Percentiles rank a stretch among this genome's conserved stretches.
Evolutionary conservation across 352 stramenopile genomes (phyloP).

Genomic region (Phytophthora pistaciae): DNA sequence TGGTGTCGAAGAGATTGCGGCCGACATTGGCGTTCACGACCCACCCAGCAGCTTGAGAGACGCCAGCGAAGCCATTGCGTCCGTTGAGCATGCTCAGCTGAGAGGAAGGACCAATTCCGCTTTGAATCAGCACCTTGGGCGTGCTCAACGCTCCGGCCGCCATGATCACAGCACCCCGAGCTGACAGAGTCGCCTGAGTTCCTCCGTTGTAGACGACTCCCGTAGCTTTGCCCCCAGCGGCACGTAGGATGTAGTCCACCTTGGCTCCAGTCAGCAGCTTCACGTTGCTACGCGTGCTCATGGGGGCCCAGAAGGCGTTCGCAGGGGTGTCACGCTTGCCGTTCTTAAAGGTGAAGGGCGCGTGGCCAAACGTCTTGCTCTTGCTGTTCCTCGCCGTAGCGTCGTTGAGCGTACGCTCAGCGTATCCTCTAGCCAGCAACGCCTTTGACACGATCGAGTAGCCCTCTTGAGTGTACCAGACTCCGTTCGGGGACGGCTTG

Average conservation of each 20-base stretch:
- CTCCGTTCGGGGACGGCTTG: constrained; percentile 53
- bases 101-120: constrained; percentile 65
- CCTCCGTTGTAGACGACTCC: constrained; percentile 58
- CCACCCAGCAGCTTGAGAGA: constrained; percentile 44
- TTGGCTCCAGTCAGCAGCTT: constrained; percentile 50
- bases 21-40: constrained; percentile 63
- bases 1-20: constrained; percentile 64
- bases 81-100: constrained; percentile 57
- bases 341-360: constrained; percentile 62
- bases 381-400: constrained; percentile 55
- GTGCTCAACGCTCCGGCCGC: constrained; percentile 68
- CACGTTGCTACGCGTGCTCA: constrained; percentile 58
- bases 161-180: constrained; percentile 72
- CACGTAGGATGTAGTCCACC: constrained; percentile 59
- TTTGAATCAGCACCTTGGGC: constrained; percentile 84
- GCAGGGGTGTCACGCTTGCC: constrained; percentile 61
- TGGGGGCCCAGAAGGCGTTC: constrained; percentile 50
- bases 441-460: constrained; percentile 55
- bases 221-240: constrained; percentile 41
- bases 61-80: constrained; percentile 52
- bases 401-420: constrained; percentile 55
- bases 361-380: constrained; percentile 59
- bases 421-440: constrained; percentile 43
- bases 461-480: constrained; percentile 62
- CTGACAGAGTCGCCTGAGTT: constrained; percentile 38